phyloP scores from a whole-genome alignment of 1,284 basidiomycete species.

The Leccinum solheimii region DNA sequence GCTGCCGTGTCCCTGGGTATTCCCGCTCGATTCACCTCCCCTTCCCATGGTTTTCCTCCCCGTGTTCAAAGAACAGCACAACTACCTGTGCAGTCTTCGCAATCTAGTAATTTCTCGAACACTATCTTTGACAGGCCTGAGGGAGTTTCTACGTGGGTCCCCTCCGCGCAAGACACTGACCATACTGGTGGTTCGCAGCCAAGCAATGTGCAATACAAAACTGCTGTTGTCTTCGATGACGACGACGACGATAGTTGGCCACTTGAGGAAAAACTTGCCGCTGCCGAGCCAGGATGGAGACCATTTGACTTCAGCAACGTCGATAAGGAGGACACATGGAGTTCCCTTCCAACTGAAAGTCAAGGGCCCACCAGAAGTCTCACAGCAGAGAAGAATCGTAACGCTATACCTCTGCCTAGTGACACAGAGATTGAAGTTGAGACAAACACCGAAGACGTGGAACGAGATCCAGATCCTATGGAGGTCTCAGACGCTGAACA shows the following conservation, averaged over 20 bases:
- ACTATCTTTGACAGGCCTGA: slow-evolving; percentile 45
- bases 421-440: slow-evolving; percentile 6
- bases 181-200: slow-evolving; percentile 43
- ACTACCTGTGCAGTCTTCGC: slow-evolving; percentile 52
- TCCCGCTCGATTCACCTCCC: slow-evolving; percentile 36
- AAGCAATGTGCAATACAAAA: slow-evolving; percentile 29
- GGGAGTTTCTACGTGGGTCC: neutral
- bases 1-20: slow-evolving; percentile 48
- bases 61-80: slow-evolving; percentile 28
- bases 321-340: slow-evolving; percentile 69
- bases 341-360: slow-evolving; percentile 58
- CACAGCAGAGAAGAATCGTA: slow-evolving; percentile 13
- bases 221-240: slow-evolving; percentile 50
- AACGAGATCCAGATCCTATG: slow-evolving; percentile 38
- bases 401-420: slow-evolving; percentile 16
- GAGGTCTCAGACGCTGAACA: slow-evolving; percentile 33
- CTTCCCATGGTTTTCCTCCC: slow-evolving; percentile 26
- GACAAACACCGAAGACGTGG: slow-evolving; percentile 19
- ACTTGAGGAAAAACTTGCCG: slow-evolving; percentile 59
- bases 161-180: slow-evolving; percentile 24
- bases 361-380: slow-evolving; percentile 38
- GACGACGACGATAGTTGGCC: slow-evolving; percentile 76
- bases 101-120: slow-evolving; percentile 52
- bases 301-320: slow-evolving; percentile 43
- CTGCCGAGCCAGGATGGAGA: slow-evolving; percentile 55